Base-by-base conservation (phyloP, 1,284 basidiomycete genomes). In the Cryptococcus sp. region DNA sequence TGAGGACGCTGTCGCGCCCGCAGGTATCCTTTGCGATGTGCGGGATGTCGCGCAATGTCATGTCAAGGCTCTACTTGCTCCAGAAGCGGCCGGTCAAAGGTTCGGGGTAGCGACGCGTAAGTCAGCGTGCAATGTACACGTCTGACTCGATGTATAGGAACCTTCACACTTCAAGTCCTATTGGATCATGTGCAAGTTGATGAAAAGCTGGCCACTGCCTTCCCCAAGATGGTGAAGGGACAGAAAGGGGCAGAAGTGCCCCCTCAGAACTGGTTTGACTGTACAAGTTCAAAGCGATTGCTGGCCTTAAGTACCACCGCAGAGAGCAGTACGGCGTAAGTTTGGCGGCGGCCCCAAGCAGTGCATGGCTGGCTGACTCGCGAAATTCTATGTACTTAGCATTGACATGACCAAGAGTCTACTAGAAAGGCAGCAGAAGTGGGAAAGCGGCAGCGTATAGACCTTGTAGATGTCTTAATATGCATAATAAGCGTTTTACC, bases 21-120 rank as follows among this genome's bases (percentile, higher is more conserved):
- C 66, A 1, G 66, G 66, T 5, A 64, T 66, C 38, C 50, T 68
- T 10, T 66, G 64, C 30, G 66, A 68, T 25, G 66, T 68, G 1
- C 62, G 66, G 8, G 66, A 68, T 35, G 66, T 68, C 19, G 66
- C 66, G 5, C 40, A 43, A n/a, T 49, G 51, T 20, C 66, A 68
- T 38, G 57, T 64, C 40, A 62, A 59, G 35, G 58, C 64, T 3
- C 48, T 68, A 3, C 23, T 63, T 7, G 52, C 58, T 13, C 60
- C 62, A 3, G 61, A 61, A n/a, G 65, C 64, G 0, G 66, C 47
- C 2, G 66, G 66, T 7, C 58, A 66, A 50, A 30, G 66, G 10
- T 60, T 68, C 22, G 66, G 66, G 6, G 41, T 68, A 8, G 62
- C 64, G 0, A 66, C 66, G 6, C 55, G 66, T 65, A 22, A 53